Base-by-base conservation (phyloP, 805 yeast genomes). In the Hanseniaspora meyeri region DNA sequence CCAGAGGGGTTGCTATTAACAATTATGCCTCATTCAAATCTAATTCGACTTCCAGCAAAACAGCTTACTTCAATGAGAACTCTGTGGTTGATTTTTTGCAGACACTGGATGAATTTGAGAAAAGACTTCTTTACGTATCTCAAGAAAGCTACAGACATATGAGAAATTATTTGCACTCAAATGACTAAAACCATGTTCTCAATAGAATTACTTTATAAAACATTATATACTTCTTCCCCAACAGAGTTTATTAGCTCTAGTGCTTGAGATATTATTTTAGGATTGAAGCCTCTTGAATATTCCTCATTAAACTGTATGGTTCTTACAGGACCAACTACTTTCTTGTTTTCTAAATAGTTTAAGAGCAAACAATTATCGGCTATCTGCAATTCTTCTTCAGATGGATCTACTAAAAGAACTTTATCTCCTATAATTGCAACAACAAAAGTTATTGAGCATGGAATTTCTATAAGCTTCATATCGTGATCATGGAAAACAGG, bases 401-500 rank as follows among this genome's bases (percentile, higher is more conserved):
- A 82, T 0, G 98, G 97, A 65, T 91, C 98, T 29, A 90, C 73
- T 27, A 88, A 68, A 10, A 83, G 76, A 52, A 77, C 72, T 57
- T 81, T 80, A 14, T 72, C 64, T 1, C 91, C 95, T 0, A 87
- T 79, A 6, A 85, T 72, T 0, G 95, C 95, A 31, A 85, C 69
- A 0, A 91, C 79, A 62, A 93, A 80, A 40, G 87, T 71, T 17
- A 91, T 68, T 0, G 97, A 95, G 47, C 77, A 75, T 68, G 79
- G 40, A 64, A 75, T 56, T 61, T 74, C 31, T 83, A 79, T 59
- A 71, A 73, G 63, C 74, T 83, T 90, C 85, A 91, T 61, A 60
- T 73, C 76, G 62, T 88, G 95, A 64, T 90, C 97, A 43, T 90
- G 82, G 63, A 91, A 90, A 0, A 87, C 84, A 0, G 97, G 97